phyloP scores from a whole-genome alignment of 2,329 filamentous ascomycete genomes.

The Claviceps capensis region DNA sequence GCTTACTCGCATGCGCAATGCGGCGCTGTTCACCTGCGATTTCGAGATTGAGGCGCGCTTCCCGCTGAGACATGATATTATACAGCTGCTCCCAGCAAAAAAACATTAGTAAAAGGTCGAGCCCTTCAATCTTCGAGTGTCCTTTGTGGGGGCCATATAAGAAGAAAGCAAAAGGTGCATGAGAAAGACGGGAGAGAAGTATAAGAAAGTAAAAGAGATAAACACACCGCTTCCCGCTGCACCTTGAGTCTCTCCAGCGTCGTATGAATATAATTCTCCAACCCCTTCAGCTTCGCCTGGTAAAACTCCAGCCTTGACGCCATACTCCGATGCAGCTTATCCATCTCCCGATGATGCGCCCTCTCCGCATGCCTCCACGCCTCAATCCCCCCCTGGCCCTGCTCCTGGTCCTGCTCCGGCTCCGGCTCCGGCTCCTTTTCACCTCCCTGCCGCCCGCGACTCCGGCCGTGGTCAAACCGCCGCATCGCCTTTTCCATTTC shows the following conservation, averaged over 20 bases:
- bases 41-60: constrained; percentile 49
- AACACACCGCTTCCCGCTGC: constrained; percentile 44
- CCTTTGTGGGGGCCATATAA: too few relatives aligned
- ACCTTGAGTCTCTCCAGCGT: constrained; percentile 47
- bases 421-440: too few relatives aligned
- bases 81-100: constrained; percentile 32
- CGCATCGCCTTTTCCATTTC: constrained; percentile 36
- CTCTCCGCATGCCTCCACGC: constrained; percentile 12
- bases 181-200: neutral
- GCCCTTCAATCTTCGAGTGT: too few relatives aligned
- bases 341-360: constrained; percentile 19
- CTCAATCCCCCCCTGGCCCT: neutral
- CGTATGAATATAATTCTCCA: constrained; percentile 49
- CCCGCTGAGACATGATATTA: constrained; percentile 52
- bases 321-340: constrained; percentile 39
- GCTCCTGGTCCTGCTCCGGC: constrained; percentile 7
- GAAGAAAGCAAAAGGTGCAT: neutral
- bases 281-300: constrained; percentile 43
- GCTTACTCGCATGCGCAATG: constrained; percentile 45
- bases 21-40: constrained; percentile 47
- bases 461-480: constrained; percentile 20
- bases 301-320: constrained; percentile 43
- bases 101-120: too few relatives aligned
- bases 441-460: too few relatives aligned
- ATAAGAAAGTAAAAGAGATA: neutral